Percentiles rank a stretch among this genome's conserved stretches.
Conservation (phyloP, 1,284 basidiomycete species). For the Cerioporus squamosus region DNA sequence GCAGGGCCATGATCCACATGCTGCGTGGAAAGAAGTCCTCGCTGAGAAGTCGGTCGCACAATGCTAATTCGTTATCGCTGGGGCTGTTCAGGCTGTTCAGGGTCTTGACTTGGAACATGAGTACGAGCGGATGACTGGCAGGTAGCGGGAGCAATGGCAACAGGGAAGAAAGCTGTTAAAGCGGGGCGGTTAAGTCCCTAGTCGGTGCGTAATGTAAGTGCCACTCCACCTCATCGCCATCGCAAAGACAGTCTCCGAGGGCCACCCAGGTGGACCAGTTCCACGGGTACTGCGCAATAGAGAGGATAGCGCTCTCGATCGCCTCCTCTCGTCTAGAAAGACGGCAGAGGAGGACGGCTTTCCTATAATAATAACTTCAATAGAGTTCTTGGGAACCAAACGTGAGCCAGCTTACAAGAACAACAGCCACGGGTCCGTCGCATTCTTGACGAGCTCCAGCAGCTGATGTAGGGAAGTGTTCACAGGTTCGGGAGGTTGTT, state of each 20-base stretch:
- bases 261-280: conserved; percentile 96
- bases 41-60: conserved; percentile 78
- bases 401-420: conserved; percentile 70
- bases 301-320: conserved; percentile 80
- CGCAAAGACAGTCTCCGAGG: conserved; percentile 80
- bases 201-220: conserved; percentile 8
- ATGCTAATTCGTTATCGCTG: conserved; percentile 78
- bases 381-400: conserved; percentile 6
- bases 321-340: conserved; percentile 84
- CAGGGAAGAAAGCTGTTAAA: conserved; percentile 62
- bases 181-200: conserved; percentile 24
- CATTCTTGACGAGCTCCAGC: conserved; percentile 58
- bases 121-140: conserved; percentile 72
- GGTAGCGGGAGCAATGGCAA: conserved; percentile 68
- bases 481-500: conserved; percentile 72
- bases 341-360: conserved; percentile 81
- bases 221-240: conserved; percentile 82
- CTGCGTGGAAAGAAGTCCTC: conserved; percentile 82
- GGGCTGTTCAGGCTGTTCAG: conserved; percentile 90
- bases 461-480: conserved; percentile 67
- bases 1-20: conserved; percentile 85
- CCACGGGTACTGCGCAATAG: conserved; percentile 86
- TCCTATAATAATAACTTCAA: conserved; percentile 46
- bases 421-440: conserved; percentile 82
- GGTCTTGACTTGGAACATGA: conserved; percentile 90